Evolutionary conservation across 164 flowering plant species (phyloP).

Genomic region (Vitis rupestris): DNA sequence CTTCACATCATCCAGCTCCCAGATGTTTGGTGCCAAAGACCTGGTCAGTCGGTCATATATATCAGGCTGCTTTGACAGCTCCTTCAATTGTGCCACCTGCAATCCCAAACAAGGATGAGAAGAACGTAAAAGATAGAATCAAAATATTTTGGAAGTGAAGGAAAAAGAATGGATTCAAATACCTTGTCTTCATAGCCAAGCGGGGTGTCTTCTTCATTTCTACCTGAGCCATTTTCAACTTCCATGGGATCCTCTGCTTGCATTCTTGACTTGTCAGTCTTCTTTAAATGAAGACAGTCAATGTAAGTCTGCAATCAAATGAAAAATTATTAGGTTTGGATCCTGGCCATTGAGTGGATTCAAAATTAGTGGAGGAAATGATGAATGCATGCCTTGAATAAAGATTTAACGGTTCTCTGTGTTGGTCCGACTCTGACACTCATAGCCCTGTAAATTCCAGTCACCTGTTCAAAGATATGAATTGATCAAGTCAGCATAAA

Average conservation of each 20-base stretch:
- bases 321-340: slow-evolving; percentile 1
- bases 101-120: slow-evolving; percentile 6
- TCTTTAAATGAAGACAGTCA: slow-evolving; percentile 93
- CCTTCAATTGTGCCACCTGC: slow-evolving; percentile 76
- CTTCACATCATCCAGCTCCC: slow-evolving; percentile 99
- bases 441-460: slow-evolving; percentile 99
- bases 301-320: slow-evolving; percentile 75
- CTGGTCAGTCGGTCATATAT: slow-evolving; percentile 81
- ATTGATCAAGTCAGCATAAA: not conserved
- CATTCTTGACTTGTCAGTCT: slow-evolving; percentile 84
- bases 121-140: not conserved
- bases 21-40: slow-evolving; percentile 95
- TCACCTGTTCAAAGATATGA: slow-evolving; percentile 45
- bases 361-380: not conserved
- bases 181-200: slow-evolving; percentile 54
- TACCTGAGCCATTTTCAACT: slow-evolving; percentile 31
- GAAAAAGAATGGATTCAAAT: not conserved
- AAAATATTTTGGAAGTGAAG: not conserved
- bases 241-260: slow-evolving; percentile 76
- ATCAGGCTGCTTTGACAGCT: slow-evolving; percentile 74
- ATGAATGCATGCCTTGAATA: slow-evolving; percentile 64
- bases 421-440: slow-evolving; percentile 87
- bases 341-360: not conserved
- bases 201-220: slow-evolving; percentile 39
- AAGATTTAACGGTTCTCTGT: slow-evolving; percentile 92